These are phyloP conservation scores for Phlyctochytrium bullatum DNA, from an alignment of 192 early-diverging fungal genomes.

Conservation along the genomic window DNA sequence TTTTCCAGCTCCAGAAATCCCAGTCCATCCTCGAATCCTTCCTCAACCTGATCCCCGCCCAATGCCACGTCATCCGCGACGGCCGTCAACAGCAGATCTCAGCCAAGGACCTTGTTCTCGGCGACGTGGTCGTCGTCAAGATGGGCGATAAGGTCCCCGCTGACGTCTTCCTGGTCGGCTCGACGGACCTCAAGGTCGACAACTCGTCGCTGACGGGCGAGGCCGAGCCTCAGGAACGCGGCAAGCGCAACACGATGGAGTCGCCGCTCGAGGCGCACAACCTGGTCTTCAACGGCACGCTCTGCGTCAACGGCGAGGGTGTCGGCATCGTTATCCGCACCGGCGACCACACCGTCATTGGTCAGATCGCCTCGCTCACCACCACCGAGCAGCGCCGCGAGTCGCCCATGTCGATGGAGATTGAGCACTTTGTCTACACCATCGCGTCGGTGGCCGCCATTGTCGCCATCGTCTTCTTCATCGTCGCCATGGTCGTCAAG, in stretches of 20 bases:
- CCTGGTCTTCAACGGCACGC: constrained; percentile 44
- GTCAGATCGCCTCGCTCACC: constrained; percentile 45
- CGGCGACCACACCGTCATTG: constrained; percentile 46
- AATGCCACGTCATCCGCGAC: constrained; percentile 36
- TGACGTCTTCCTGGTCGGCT: constrained; percentile 35
- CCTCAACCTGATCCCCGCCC: constrained; percentile 28
- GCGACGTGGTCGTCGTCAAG: constrained; percentile 41
- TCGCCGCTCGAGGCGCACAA: constrained; percentile 49
- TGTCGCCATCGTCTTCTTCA: constrained; percentile 51
- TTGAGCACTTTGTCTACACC: constrained; percentile 46
- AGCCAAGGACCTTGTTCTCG: constrained; percentile 38
- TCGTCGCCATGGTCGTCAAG: constrained; percentile 35
- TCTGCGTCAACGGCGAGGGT: constrained; percentile 45
- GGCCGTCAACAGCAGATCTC: constrained; percentile 14
- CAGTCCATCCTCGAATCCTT: constrained; percentile 78
- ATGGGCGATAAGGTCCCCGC: constrained; percentile 46
- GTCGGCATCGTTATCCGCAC: constrained; percentile 49
- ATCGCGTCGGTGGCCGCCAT: constrained; percentile 43
- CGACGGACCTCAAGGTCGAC: constrained; percentile 47
- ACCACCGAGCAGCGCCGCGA: constrained; percentile 22
- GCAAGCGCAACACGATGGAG: too few species aligned
- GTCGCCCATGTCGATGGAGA: constrained; percentile 45
- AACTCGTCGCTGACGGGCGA: constrained; percentile 54
- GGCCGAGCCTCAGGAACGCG: constrained; percentile 34
- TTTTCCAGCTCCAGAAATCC: constrained; percentile 65